Evolutionary conservation across 805 yeast species (phyloP).

Genomic region (Yarrowia osloensis): DNA sequence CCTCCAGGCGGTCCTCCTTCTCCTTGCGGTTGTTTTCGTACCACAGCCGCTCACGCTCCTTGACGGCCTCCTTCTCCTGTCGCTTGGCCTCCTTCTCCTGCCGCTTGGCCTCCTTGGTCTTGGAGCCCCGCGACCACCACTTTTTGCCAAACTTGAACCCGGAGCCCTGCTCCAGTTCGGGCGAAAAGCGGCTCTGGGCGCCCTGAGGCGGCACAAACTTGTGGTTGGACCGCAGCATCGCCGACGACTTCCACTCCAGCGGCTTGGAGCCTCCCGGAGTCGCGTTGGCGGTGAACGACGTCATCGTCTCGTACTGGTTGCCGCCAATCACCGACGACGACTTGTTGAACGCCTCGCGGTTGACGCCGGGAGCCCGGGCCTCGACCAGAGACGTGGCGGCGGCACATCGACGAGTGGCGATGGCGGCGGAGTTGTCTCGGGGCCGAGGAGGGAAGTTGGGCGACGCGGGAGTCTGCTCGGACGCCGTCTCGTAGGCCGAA

Average conservation of each 20-base stretch:
- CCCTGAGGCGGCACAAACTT: conserved; percentile 25
- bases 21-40: conserved; percentile 2
- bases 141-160: conserved; percentile 21
- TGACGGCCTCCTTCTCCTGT: conserved; percentile 11
- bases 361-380: neutral
- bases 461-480: neutral
- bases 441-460: conserved; percentile 21
- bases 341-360: neutral
- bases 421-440: conserved; percentile 17
- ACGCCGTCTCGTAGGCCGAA: neutral
- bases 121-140: neutral
- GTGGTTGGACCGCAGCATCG: conserved; percentile 13
- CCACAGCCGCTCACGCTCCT: conserved; percentile 1
- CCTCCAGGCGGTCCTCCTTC: conserved; percentile 4
- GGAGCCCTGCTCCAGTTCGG: neutral
- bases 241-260: neutral
- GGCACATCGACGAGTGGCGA: neutral
- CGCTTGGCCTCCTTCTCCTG: conserved; percentile 9
- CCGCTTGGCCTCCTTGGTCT: conserved; percentile 14
- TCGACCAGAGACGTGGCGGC: conserved; percentile 6
- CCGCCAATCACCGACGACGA: conserved; percentile 24
- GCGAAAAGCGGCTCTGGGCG: conserved; percentile 4
- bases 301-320: conserved; percentile 17
- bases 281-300: conserved; percentile 4
- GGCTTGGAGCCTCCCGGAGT: neutral